Conservation (phyloP, 495 filamentous ascomycete genomes). For the Tetracladium setigerum region DNA sequence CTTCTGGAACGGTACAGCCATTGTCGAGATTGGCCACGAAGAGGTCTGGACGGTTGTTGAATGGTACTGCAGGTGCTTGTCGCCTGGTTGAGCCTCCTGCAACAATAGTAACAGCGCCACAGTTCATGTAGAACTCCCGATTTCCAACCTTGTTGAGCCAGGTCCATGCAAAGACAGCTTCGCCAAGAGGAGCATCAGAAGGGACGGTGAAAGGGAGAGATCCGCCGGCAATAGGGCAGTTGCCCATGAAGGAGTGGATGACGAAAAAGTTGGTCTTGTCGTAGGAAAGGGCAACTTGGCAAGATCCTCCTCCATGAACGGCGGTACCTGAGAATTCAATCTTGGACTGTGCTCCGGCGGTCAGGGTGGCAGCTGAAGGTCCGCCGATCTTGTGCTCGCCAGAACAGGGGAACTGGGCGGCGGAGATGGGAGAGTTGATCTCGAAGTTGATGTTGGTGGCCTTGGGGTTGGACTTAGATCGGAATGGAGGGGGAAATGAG, state of each 20-base stretch:
- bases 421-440: constrained; percentile 46
- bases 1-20: constrained; percentile 35
- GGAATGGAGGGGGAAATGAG: constrained; percentile 45
- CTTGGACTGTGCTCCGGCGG: constrained; percentile 48
- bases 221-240: constrained; percentile 42
- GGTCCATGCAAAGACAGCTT: constrained; percentile 56
- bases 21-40: constrained; percentile 44
- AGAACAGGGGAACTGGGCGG: constrained; percentile 58
- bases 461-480: constrained; percentile 43
- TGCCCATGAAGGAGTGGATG: constrained; percentile 57
- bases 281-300: constrained; percentile 56
- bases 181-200: constrained; percentile 45
- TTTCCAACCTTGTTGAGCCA: constrained; percentile 61
- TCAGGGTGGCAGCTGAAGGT: constrained; percentile 38
- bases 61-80: constrained; percentile 26
- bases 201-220: constrained; percentile 60
- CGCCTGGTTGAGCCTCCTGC: constrained; percentile 19
- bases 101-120: constrained; percentile 49
- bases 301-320: constrained; percentile 55
- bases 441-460: constrained; percentile 43
- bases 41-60: constrained; percentile 45
- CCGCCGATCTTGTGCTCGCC: constrained; percentile 38
- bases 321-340: constrained; percentile 52
- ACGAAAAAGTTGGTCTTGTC: constrained; percentile 57
- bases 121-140: constrained; percentile 65